Conservation (phyloP, 768 basidiomycete species). For the Lactarius sp. region DNA sequence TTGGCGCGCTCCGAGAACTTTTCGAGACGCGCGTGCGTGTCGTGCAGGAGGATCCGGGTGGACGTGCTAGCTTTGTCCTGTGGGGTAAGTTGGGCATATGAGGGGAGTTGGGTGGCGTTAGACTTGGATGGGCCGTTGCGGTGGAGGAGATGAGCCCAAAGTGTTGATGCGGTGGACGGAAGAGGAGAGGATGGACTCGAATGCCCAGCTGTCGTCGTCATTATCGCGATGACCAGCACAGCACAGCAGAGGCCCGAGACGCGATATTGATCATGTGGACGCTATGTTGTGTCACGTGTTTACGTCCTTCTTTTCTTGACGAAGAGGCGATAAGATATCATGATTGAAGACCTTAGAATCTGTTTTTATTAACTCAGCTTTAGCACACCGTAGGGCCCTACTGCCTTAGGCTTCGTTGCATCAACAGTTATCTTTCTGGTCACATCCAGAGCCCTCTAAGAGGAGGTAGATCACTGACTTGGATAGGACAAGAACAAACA, state of each 20-base stretch:
- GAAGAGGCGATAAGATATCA: too few species aligned
- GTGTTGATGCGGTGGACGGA: slow-evolving; percentile 27
- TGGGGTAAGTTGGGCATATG: slow-evolving; percentile 40
- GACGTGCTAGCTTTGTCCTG: slow-evolving; percentile 64
- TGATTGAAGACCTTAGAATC: too few species aligned
- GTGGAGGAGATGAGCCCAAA: slow-evolving; percentile 55
- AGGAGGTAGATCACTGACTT: neutral
- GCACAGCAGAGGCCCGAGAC: neutral
- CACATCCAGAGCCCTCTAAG: too few species aligned
- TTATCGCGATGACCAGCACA: neutral
- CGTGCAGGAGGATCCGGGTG: slow-evolving; percentile 66
- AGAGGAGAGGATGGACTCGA: slow-evolving; percentile 11
- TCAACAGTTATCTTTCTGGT: too few species aligned
- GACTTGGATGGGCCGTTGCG: slow-evolving; percentile 35
- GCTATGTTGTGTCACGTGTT: neutral
- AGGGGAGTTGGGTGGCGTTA: slow-evolving; percentile 33
- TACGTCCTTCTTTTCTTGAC: too few species aligned
- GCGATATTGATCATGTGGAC: slow-evolving; percentile 1
- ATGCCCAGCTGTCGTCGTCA: slow-evolving; percentile 6
- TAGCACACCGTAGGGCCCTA: neutral
- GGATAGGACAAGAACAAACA: neutral
- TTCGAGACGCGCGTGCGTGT: slow-evolving; percentile 68
- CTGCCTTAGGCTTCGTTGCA: neutral
- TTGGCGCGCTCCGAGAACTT: slow-evolving; percentile 56
- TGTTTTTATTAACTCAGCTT: too few species aligned